Evolutionary conservation across 2,329 filamentous ascomycete species (phyloP).

Genomic region (Bimuria novae-zelandiae): DNA sequence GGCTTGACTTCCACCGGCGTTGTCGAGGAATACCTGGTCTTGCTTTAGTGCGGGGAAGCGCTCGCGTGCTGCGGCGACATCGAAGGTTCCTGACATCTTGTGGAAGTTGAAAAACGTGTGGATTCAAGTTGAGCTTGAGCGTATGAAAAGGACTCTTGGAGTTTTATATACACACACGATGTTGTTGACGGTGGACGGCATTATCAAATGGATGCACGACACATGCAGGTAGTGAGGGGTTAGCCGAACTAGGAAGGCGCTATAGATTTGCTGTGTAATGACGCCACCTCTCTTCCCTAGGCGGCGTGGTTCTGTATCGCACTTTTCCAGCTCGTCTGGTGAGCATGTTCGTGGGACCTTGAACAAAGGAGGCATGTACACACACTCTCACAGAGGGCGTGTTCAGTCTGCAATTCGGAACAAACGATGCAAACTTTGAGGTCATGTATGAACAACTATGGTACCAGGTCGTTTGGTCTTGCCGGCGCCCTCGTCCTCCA

Average conservation of each 20-base stretch:
- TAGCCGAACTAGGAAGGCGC: conserved; percentile 12
- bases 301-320: neutral
- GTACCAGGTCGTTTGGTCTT: too few species aligned
- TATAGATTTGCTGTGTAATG: neutral
- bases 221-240: conserved; percentile 13
- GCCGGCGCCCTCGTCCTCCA: too few species aligned
- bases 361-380: too few species aligned
- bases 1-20: conserved; percentile 76
- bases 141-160: neutral
- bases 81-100: conserved; percentile 50
- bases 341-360: too few species aligned
- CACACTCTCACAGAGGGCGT: too few species aligned
- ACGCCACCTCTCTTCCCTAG: neutral
- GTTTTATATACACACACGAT: neutral
- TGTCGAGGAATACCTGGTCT: conserved; percentile 75
- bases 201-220: conserved; percentile 6
- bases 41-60: conserved; percentile 71
- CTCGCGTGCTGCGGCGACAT: conserved; percentile 60
- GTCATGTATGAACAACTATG: too few species aligned
- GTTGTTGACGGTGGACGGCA: neutral
- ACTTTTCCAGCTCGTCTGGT: too few species aligned
- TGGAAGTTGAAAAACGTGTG: neutral
- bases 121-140: neutral
- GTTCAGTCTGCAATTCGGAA: too few species aligned
- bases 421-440: too few species aligned